Evolutionary conservation across 1,139 yeast genomes (phyloP).

Genomic region (Candida glucosophila): DNA sequence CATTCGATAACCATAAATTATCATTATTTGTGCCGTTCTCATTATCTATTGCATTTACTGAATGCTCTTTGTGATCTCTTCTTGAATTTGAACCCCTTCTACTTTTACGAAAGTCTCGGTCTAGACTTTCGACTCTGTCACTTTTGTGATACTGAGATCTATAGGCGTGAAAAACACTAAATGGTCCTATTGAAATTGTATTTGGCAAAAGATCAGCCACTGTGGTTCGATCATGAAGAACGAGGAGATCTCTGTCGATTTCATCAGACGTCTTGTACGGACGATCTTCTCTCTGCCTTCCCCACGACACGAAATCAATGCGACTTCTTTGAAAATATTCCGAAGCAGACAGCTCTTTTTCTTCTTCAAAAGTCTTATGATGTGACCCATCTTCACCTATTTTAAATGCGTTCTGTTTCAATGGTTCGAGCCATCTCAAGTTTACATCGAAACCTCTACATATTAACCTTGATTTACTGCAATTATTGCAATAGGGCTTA

Average conservation of each 20-base stretch:
- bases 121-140: neutral
- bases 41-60: too few species aligned
- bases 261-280: slow-evolving; percentile 71
- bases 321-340: slow-evolving; percentile 60
- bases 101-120: neutral
- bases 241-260: slow-evolving; percentile 64
- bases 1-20: slow-evolving; percentile 59
- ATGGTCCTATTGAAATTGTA: slow-evolving; percentile 66
- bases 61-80: too few species aligned
- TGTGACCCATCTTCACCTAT: slow-evolving; percentile 21
- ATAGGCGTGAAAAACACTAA: slow-evolving; percentile 55
- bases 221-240: slow-evolving; percentile 35
- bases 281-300: too few species aligned
- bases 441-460: slow-evolving; percentile 84
- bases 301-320: slow-evolving; percentile 70
- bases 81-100: neutral
- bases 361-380: too few species aligned
- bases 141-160: neutral
- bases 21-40: too few species aligned
- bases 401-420: slow-evolving; percentile 30
- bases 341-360: too few species aligned
- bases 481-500: slow-evolving; percentile 36
- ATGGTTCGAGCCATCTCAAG: slow-evolving; percentile 64
- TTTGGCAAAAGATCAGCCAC: slow-evolving; percentile 7
- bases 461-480: slow-evolving; percentile 38